These are phyloP conservation scores for Fusarium sp. DNA, from an alignment of 2,329 filamentous ascomycete genomes.

Conservation along the genomic window DNA sequence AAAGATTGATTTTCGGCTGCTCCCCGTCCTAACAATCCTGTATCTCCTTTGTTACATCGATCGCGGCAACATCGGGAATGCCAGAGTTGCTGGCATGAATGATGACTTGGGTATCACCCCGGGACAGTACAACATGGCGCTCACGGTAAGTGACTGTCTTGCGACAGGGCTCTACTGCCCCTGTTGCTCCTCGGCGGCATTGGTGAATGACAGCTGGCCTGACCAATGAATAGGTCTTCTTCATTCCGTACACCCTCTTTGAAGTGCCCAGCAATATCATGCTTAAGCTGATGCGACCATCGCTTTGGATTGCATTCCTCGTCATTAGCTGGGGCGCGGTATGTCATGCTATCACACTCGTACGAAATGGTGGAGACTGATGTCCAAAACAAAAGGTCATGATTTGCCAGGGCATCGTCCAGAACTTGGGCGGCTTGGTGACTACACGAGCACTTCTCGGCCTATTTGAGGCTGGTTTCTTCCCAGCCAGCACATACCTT, in stretches of 20 bases:
- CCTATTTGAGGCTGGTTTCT: conserved; percentile 10
- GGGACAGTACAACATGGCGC: conserved; percentile 69
- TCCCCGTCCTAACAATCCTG: not conserved
- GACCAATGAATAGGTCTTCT: not conserved
- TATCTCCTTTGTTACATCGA: not conserved
- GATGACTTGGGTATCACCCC: conserved; percentile 59
- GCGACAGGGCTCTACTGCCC: not conserved
- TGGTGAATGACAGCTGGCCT: not conserved
- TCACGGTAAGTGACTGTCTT: not conserved
- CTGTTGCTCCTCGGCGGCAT: not conserved
- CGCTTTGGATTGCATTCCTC: not conserved
- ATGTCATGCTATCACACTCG: not conserved
- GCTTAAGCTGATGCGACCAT: not conserved
- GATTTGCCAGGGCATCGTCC: not conserved
- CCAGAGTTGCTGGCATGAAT: conserved; percentile 38
- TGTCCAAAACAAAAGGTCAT: not conserved
- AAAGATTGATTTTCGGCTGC: not conserved
- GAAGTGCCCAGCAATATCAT: conserved; percentile 4
- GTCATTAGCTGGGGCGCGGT: not conserved
- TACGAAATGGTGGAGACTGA: not conserved
- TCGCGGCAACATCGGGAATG: not conserved
- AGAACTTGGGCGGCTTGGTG: not conserved
- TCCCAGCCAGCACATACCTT: conserved; percentile 9
- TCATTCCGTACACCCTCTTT: not conserved
- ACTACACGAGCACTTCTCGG: not conserved